These are phyloP conservation scores for Xerocomus spinulosus DNA, from an alignment of 768 basidiomycete species.

Conservation along the genomic window DNA sequence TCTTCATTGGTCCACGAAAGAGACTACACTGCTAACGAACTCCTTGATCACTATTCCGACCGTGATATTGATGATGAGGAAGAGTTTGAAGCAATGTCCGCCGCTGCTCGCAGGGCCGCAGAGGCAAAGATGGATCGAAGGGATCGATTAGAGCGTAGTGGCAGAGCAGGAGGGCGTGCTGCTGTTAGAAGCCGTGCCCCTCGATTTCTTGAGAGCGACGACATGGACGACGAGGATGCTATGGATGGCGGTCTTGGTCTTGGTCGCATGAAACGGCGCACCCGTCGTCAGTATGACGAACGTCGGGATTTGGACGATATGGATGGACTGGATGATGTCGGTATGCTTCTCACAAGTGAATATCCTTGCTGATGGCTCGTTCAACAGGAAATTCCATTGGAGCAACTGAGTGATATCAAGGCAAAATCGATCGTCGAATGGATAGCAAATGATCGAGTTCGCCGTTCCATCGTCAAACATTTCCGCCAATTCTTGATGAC, in stretches of 20 bases:
- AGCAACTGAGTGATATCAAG: constrained; percentile 96
- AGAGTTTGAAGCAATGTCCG: constrained; percentile 62
- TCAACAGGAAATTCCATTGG: constrained; percentile 82
- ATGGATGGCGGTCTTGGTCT: constrained; percentile 63
- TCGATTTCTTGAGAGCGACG: constrained; percentile 81
- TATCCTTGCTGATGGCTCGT: constrained; percentile 13
- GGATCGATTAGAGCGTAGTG: constrained; percentile 68
- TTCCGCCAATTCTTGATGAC: constrained; percentile 96
- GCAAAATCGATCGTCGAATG: constrained; percentile 96
- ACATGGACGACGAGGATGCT: constrained; percentile 70
- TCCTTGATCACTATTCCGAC: constrained; percentile 84
- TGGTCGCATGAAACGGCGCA: constrained; percentile 72
- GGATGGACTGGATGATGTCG: constrained; percentile 81
- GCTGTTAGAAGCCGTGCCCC: constrained; percentile 78
- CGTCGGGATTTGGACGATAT: constrained; percentile 85
- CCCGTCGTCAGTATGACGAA: constrained; percentile 92
- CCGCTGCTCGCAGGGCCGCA: constrained; percentile 69
- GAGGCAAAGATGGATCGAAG: constrained; percentile 86
- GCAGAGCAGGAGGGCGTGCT: constrained; percentile 67
- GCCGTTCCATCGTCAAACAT: constrained; percentile 84
- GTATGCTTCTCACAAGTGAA: constrained; percentile 23
- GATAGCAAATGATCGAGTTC: constrained; percentile 91
- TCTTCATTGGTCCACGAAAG: constrained; percentile 32
- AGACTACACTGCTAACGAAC: constrained; percentile 82
- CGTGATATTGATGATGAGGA: constrained; percentile 82